These are phyloP conservation scores for Xylaria telfairii DNA, from an alignment of 495 filamentous ascomycete genomes.

Conservation along the genomic window DNA sequence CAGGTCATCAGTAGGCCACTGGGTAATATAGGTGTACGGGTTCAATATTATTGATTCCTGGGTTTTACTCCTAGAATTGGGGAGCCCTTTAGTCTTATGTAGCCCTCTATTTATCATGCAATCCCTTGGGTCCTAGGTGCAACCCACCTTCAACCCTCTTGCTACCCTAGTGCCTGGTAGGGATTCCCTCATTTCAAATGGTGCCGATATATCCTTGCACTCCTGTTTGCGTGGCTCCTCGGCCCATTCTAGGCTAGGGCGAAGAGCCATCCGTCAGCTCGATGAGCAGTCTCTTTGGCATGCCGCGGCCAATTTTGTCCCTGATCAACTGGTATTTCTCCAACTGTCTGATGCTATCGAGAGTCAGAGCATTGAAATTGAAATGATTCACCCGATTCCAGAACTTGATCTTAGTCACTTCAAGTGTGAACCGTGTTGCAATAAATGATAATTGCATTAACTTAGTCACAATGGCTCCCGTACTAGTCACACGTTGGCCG, in stretches of 20 bases:
- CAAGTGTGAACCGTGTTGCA: background rate
- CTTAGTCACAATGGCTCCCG: background rate
- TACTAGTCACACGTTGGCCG: background rate
- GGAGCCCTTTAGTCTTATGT: too few species aligned
- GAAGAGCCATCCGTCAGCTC: background rate
- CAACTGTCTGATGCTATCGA: background rate
- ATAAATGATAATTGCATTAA: background rate
- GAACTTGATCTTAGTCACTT: background rate
- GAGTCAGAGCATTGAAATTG: background rate
- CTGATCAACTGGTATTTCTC: background rate
- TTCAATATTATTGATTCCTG: too few species aligned
- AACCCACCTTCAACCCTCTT: too few species aligned
- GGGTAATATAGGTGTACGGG: too few species aligned
- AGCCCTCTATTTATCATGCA: too few species aligned
- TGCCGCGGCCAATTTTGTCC: background rate
- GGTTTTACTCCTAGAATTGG: too few species aligned
- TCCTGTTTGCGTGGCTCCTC: background rate
- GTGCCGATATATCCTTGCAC: background rate
- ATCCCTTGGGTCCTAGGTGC: too few species aligned
- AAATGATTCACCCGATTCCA: background rate
- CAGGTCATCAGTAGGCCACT: too few species aligned
- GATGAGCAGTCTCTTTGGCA: background rate
- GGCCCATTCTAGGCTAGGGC: background rate
- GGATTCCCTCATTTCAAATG: constrained; percentile 1
- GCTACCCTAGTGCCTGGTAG: too few species aligned